Percentiles rank a stretch among this genome's conserved stretches.
Evolutionary conservation across 495 filamentous ascomycete genomes (phyloP).

Genomic region (Halenospora varia): DNA sequence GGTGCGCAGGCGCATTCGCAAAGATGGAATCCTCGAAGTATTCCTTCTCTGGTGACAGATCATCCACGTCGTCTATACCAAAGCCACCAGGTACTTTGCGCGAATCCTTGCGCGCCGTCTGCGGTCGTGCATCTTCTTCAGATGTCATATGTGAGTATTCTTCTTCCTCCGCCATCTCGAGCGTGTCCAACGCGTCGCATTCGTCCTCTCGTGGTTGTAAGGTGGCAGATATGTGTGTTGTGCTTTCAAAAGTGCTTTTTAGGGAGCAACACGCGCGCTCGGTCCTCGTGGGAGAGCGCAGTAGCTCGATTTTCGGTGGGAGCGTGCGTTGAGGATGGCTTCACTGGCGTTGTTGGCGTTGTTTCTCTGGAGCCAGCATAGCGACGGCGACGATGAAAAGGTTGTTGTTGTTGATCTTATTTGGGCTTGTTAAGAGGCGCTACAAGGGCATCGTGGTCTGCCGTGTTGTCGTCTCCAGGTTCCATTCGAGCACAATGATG

Average conservation of each 20-base stretch:
- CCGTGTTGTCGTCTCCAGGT: background rate
- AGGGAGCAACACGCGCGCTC: slow-evolving; percentile 8
- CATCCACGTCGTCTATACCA: slow-evolving; percentile 19
- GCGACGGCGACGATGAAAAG: background rate
- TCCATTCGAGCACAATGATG: too few species aligned
- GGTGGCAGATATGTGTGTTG: background rate
- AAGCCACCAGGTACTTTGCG: slow-evolving; percentile 22
- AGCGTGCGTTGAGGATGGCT: background rate
- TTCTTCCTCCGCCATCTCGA: slow-evolving; percentile 22
- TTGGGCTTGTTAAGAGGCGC: background rate
- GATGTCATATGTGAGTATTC: slow-evolving; percentile 6
- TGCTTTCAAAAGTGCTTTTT: background rate
- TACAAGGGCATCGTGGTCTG: background rate
- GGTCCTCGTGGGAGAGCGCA: slow-evolving; percentile 2
- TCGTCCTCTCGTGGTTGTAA: slow-evolving; percentile 1
- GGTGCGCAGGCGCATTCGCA: slow-evolving; percentile 6
- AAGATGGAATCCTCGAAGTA: slow-evolving; percentile 17
- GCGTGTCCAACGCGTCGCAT: slow-evolving; percentile 19
- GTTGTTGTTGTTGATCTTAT: background rate
- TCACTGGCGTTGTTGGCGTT: background rate
- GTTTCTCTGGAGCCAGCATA: background rate
- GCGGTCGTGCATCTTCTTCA: slow-evolving; percentile 11
- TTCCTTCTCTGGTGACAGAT: slow-evolving; percentile 21
- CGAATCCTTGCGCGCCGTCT: slow-evolving; percentile 21
- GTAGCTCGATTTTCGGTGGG: background rate